These are phyloP conservation scores for Debaryomyces robertsiae DNA, from an alignment of 1,139 yeast genomes.

Conservation along the genomic window DNA sequence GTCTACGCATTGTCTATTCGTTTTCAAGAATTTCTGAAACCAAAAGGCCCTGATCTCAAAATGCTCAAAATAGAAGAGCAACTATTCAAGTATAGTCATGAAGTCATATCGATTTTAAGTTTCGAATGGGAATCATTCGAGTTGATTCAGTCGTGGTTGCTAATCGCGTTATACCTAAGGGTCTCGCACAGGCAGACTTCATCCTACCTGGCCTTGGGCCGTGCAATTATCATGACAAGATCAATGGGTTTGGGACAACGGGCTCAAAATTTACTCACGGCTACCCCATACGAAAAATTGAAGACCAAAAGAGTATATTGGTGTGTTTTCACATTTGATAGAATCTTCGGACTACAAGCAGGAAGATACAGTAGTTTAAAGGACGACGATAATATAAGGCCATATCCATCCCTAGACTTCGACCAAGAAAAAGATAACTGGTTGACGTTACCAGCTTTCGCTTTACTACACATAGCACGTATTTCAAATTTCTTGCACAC, in stretches of 20 bases:
- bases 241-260: conserved; percentile 57
- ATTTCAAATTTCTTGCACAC: conserved; percentile 41
- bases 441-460: conserved; percentile 54
- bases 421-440: conserved; percentile 50
- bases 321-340: conserved; percentile 58
- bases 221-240: conserved; percentile 55
- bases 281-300: conserved; percentile 47
- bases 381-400: conserved; percentile 36
- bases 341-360: conserved; percentile 55
- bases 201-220: conserved; percentile 53
- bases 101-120: conserved; percentile 49
- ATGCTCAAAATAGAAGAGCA: conserved; percentile 48
- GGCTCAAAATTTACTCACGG: conserved; percentile 17
- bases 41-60: conserved; percentile 33
- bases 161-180: conserved; percentile 56
- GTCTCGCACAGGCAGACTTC: conserved; percentile 61
- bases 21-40: conserved; percentile 50
- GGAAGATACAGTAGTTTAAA: conserved; percentile 52
- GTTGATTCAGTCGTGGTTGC: conserved; percentile 63
- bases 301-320: conserved; percentile 61
- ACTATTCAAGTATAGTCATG: conserved; percentile 53
- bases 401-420: conserved; percentile 38
- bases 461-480: conserved; percentile 46
- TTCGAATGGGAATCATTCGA: conserved; percentile 74
- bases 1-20: conserved; percentile 57